These are phyloP conservation scores for Ramularia endophylla DNA, from an alignment of 2,329 filamentous ascomycete genomes.

Conservation along the genomic window DNA sequence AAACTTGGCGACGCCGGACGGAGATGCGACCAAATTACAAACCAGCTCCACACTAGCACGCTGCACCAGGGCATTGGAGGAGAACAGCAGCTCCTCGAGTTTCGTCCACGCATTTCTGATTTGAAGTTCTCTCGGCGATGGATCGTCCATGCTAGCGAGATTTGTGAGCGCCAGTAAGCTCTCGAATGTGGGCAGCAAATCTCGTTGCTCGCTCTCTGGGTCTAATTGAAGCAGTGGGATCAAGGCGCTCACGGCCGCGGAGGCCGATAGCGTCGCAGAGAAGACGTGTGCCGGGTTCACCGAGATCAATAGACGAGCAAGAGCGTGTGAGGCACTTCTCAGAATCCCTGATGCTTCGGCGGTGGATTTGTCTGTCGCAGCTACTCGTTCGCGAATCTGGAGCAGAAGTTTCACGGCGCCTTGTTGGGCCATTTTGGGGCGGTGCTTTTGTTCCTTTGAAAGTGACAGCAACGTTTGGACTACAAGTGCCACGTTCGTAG, in stretches of 20 bases:
- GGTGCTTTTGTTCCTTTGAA: slow-evolving; percentile 64
- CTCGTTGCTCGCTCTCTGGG: slow-evolving; percentile 53
- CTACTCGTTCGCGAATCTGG: slow-evolving; percentile 59
- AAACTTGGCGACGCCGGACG: slow-evolving; percentile 62
- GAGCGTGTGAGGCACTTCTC: slow-evolving; percentile 29
- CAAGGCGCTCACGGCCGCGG: slow-evolving; percentile 77
- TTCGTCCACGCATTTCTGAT: slow-evolving; percentile 67
- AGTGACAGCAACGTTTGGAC: slow-evolving; percentile 73
- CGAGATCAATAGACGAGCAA: slow-evolving; percentile 62
- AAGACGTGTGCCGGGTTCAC: slow-evolving; percentile 63
- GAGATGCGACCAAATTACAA: slow-evolving; percentile 77
- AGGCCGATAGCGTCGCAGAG: slow-evolving; percentile 64
- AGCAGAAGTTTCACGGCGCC: slow-evolving; percentile 85
- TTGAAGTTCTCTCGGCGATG: slow-evolving; percentile 59
- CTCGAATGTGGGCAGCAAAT: slow-evolving; percentile 87
- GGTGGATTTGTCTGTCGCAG: slow-evolving; percentile 40
- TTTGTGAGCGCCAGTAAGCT: slow-evolving; percentile 89
- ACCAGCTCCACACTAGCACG: slow-evolving; percentile 83
- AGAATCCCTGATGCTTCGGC: slow-evolving; percentile 27
- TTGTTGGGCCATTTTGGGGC: slow-evolving; percentile 81
- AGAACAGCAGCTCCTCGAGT: slow-evolving; percentile 79
- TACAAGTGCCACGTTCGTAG: slow-evolving; percentile 64
- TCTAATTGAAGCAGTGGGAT: slow-evolving; percentile 65
- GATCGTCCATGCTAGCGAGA: slow-evolving; percentile 68
- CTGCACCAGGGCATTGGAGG: slow-evolving; percentile 66